A percentile compares a stretch with the other conserved stretches of the same genome.
Conservation (phyloP, 208 protist genomes). For the Leishmania aethiopica region DNA sequence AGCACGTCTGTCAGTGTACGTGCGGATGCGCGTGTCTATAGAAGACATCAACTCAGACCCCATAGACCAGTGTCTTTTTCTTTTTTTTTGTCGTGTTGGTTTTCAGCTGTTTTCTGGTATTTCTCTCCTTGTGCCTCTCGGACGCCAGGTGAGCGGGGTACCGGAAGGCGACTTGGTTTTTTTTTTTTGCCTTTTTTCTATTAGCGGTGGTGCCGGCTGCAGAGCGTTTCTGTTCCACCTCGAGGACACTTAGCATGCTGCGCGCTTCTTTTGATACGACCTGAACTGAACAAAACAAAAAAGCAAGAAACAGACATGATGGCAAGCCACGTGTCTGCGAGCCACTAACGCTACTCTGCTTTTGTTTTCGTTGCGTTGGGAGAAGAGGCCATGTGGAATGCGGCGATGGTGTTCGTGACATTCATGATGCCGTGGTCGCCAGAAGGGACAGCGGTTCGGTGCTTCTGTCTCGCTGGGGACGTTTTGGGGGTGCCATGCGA, state of each 20-base stretch:
- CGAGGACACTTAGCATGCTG: neutral
- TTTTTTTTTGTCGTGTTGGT: conserved; percentile 31
- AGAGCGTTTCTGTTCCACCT: neutral
- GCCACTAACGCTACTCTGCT: no score
- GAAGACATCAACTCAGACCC: conserved; percentile 1
- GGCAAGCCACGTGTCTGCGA: no score
- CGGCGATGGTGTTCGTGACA: neutral
- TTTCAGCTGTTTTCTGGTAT: conserved; percentile 72
- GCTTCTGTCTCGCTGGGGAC: neutral
- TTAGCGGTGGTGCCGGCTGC: neutral
- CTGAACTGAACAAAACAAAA: neutral
- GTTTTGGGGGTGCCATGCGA: neutral
- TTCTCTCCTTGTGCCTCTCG: conserved; percentile 34
- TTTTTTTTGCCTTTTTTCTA: neutral
- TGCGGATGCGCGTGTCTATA: neutral
- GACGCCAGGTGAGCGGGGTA: neutral
- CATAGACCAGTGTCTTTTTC: conserved; percentile 13
- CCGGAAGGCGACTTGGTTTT: neutral
- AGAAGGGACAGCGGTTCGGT: neutral
- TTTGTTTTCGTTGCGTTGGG: neutral
- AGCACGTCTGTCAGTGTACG: neutral
- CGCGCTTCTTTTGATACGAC: neutral
- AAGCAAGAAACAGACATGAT: neutral
- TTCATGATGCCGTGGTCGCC: neutral
- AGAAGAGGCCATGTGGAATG: neutral